These are phyloP conservation scores for Stachybotrys chlorohalonatus DNA, from an alignment of 2,329 filamentous ascomycete genomes.

Conservation along the genomic window DNA sequence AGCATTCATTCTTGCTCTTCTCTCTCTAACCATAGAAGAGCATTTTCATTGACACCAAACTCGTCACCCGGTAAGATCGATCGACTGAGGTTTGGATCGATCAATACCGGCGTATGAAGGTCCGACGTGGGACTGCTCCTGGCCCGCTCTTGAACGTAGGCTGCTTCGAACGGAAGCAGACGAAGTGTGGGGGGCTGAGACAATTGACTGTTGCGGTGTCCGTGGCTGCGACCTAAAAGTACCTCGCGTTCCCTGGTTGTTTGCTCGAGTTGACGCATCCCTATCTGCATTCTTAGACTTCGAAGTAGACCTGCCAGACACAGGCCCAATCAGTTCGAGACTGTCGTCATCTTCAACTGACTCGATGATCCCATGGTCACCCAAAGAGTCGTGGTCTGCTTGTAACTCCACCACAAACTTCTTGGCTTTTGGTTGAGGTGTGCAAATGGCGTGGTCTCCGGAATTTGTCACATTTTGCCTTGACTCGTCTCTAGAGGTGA, in stretches of 20 bases:
- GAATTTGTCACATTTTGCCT: neutral
- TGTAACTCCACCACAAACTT: neutral
- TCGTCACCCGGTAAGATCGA: conserved; percentile 8
- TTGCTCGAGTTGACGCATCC: neutral
- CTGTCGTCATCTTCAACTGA: neutral
- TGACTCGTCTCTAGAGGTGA: neutral
- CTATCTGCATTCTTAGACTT: neutral
- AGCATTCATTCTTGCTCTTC: too few species aligned
- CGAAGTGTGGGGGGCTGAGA: too few species aligned
- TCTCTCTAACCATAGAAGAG: too few species aligned
- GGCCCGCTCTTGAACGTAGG: neutral
- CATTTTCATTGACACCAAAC: conserved; percentile 4
- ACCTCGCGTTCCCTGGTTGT: too few species aligned
- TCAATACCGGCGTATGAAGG: neutral
- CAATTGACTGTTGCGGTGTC: too few species aligned
- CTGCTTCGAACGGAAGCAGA: neutral
- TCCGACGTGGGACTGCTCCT: neutral
- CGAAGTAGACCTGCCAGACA: neutral
- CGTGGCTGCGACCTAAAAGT: too few species aligned
- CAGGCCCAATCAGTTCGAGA: neutral
- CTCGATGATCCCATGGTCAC: neutral
- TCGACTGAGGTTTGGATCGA: conserved; percentile 12
- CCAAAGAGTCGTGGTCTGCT: neutral
- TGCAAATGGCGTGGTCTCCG: neutral
- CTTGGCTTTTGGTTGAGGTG: neutral